Evolutionary conservation across 2,329 filamentous ascomycete species (phyloP).

Genomic region (Coniochaeta ligniaria): DNA sequence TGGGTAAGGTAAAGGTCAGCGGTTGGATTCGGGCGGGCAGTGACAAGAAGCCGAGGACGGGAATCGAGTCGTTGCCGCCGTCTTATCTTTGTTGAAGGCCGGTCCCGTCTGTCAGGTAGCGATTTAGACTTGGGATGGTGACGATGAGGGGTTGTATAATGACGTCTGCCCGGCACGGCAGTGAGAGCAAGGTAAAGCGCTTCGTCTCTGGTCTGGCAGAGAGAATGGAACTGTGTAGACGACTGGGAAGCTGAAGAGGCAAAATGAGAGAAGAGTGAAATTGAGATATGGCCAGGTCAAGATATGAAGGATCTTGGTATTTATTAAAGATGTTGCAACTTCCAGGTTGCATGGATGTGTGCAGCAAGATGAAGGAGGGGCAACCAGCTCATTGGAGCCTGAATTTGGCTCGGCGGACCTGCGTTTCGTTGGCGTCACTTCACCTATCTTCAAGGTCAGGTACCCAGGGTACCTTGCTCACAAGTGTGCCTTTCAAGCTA

Average conservation of each 20-base stretch:
- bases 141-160: not conserved
- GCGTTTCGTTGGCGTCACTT: not conserved
- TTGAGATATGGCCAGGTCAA: not conserved
- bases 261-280: not conserved
- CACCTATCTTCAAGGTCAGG: too few species aligned
- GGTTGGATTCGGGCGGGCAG: not conserved
- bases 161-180: not conserved
- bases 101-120: not conserved
- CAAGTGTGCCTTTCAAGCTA: too few species aligned
- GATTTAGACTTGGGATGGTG: not conserved
- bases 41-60: not conserved
- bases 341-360: not conserved
- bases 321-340: not conserved
- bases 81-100: not conserved
- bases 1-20: not conserved
- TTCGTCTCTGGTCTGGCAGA: not conserved
- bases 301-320: not conserved
- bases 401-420: not conserved
- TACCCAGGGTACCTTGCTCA: too few species aligned
- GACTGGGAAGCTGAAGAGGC: not conserved
- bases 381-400: not conserved
- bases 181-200: not conserved
- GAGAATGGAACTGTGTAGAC: too few species aligned
- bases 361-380: not conserved
- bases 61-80: not conserved